phyloP scores from a whole-genome alignment of 306 rosid genomes.

The Urtica urens region DNA sequence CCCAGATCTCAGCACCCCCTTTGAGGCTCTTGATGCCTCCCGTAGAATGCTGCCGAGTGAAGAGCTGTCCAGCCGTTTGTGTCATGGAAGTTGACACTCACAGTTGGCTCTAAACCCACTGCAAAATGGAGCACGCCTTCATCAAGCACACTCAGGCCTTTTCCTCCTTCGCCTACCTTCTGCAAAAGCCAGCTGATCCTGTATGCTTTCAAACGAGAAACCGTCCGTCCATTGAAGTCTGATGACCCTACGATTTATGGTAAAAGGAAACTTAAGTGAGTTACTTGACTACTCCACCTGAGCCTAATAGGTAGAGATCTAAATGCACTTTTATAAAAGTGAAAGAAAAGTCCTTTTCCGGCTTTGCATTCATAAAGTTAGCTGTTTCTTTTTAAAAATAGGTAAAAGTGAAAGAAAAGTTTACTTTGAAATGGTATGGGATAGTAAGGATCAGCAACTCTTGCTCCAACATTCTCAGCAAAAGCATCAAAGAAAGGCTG shows the following conservation, averaged over 20 bases:
- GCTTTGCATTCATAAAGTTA: too few species aligned
- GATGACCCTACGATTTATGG: too few species aligned
- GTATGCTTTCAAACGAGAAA: conserved; percentile 42
- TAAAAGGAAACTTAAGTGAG: too few species aligned
- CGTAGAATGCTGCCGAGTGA: conserved; percentile 90
- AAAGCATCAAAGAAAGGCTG: conserved; percentile 37
- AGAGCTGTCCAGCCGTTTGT: conserved; percentile 88
- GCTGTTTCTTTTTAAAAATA: too few species aligned
- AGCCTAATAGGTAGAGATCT: too few species aligned
- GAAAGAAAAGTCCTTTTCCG: too few species aligned
- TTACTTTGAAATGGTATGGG: conserved; percentile 35
- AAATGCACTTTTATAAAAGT: too few species aligned
- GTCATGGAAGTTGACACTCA: conserved; percentile 76
- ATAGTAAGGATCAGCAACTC: conserved; percentile 26
- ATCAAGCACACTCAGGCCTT: conserved; percentile 70
- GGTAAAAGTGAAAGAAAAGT: not conserved
- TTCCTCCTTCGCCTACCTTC: conserved; percentile 62
- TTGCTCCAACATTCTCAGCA: conserved; percentile 28
- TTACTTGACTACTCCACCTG: too few species aligned
- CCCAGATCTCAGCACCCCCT: conserved; percentile 83
- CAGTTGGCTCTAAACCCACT: conserved; percentile 76
- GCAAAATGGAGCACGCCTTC: conserved; percentile 83
- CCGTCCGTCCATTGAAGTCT: conserved; percentile 28
- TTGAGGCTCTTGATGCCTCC: conserved; percentile 90
- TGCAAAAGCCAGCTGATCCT: conserved; percentile 73